Evolutionary conservation across 805 yeast genomes (phyloP).

Genomic region (Candida lessepsii): DNA sequence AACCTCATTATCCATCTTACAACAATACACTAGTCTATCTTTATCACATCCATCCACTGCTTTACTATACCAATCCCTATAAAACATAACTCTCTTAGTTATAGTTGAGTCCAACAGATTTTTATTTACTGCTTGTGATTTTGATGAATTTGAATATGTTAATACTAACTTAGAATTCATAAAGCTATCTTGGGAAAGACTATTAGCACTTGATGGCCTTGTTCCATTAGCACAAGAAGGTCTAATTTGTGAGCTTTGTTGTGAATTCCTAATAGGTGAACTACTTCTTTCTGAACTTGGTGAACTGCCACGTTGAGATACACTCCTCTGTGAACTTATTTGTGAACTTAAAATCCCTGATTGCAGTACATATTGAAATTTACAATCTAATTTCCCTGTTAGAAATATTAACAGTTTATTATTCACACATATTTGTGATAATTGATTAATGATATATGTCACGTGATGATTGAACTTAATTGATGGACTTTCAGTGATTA

Average conservation of each 20-base stretch:
- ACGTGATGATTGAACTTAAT: conserved; percentile 32
- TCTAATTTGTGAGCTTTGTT: neutral
- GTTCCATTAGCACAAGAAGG: no score
- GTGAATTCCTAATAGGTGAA: conserved; percentile 1
- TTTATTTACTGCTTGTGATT: neutral
- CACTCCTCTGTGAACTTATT: neutral
- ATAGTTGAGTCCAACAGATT: conserved; percentile 19
- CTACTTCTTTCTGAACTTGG: neutral
- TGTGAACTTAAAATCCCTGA: neutral
- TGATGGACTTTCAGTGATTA: conserved; percentile 29
- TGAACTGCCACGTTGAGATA: neutral
- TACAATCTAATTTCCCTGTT: conserved; percentile 31
- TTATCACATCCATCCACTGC: neutral
- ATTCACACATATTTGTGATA: conserved; percentile 22
- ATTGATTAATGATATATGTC: conserved; percentile 22
- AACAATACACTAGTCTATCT: conserved; percentile 7
- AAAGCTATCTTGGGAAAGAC: neutral
- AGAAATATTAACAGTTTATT: conserved; percentile 27
- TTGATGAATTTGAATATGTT: conserved; percentile 8
- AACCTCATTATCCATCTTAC: neutral
- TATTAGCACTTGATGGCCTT: conserved; percentile 1
- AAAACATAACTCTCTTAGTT: conserved; percentile 28
- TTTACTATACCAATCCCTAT: conserved; percentile 35
- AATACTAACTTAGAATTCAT: conserved; percentile 12
- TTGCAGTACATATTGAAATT: conserved; percentile 16